Base-by-base conservation (phyloP, 371 early-diverging fungal genomes). In the Syncephalastrum racemosum region DNA sequence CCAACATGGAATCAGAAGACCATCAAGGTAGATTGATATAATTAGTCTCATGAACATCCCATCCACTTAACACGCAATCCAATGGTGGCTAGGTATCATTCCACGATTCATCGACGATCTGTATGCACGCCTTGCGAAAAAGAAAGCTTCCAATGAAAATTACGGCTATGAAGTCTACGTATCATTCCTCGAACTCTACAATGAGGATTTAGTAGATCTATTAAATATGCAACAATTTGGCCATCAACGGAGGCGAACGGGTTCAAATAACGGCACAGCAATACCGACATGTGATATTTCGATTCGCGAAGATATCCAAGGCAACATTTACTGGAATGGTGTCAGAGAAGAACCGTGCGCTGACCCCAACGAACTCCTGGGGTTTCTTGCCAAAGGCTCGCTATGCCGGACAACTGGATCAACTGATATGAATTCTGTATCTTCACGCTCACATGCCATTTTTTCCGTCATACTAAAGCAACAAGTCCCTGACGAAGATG, bases 361-460 rank as follows among this genome's bases (percentile, higher is more conserved):
- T 0, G 82, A 78, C 20, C 88, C 93, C 1, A 86, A 88, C 19
- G 95, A 91, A 40, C 80, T 95, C 8, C 68, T 97, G 59, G 79
- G 73, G 53, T 75, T 72, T 44, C 73, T 96, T 23, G 77, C 86
- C 51, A 86, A 86, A 67, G 93, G 97, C 55, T 87, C 89, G 8
- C 64, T 87, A 46, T 84, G 90, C 71, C 87, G 99, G 61, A 97
- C 94, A 47, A 98, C 99, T 19, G 95, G 92, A 31, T 85, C 91
- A 16, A 99, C 99, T 23, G 92, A 95, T 51, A 99, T 98, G 99
- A 99, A 99, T 79, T 83, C 84, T 39, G 82, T 88, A 3, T 96
- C 96, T 0, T 97, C 98, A n/a, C 84, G 99, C 60, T 96, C 96
- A 23, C 99, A 99, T 75, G 99, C 99, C 43, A 97, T 99, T 50